Evolutionary conservation across 1,284 basidiomycete species (phyloP).

Genomic region (Earliella scabrosa): DNA sequence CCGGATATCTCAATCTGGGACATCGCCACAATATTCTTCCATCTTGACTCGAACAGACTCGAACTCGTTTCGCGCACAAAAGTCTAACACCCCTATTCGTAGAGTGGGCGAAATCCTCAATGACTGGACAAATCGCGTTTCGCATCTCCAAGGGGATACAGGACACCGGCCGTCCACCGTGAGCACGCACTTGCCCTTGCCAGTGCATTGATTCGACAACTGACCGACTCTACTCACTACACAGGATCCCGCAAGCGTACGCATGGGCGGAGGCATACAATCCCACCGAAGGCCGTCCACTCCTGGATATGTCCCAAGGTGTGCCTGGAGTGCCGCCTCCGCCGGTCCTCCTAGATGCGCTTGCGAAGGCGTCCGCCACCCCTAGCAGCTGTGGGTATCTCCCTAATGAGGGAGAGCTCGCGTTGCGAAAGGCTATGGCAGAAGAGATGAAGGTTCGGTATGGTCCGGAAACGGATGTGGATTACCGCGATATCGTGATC

Average conservation of each 20-base stretch:
- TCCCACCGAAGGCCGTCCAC: constrained; percentile 46
- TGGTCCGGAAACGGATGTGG: constrained; percentile 52
- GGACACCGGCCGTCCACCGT: too few relatives aligned
- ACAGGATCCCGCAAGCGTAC: constrained; percentile 72
- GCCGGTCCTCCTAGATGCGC: constrained; percentile 50
- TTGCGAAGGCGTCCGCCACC: constrained; percentile 51
- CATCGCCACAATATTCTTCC: too few relatives aligned
- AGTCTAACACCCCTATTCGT: too few relatives aligned
- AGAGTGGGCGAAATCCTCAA: too few relatives aligned
- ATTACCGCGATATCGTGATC: constrained; percentile 58
- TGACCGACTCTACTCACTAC: too few relatives aligned
- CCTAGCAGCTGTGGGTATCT: constrained; percentile 65
- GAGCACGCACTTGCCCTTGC: too few relatives aligned
- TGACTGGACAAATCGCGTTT: too few relatives aligned
- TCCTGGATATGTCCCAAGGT: constrained; percentile 82
- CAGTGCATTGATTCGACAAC: too few relatives aligned
- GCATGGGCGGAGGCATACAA: constrained; percentile 63
- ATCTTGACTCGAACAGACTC: too few relatives aligned
- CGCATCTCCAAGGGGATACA: too few relatives aligned
- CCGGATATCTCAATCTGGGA: too few relatives aligned
- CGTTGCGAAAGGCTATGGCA: constrained; percentile 60
- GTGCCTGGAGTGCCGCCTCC: constrained; percentile 74
- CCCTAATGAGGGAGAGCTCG: constrained; percentile 65
- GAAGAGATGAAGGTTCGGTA: constrained; percentile 73
- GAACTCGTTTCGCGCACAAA: too few relatives aligned